Percentiles rank a stretch among this genome's conserved stretches.
phyloP scores from a whole-genome alignment of 371 early-diverging fungal genomes.

The Mortierella sp. region DNA sequence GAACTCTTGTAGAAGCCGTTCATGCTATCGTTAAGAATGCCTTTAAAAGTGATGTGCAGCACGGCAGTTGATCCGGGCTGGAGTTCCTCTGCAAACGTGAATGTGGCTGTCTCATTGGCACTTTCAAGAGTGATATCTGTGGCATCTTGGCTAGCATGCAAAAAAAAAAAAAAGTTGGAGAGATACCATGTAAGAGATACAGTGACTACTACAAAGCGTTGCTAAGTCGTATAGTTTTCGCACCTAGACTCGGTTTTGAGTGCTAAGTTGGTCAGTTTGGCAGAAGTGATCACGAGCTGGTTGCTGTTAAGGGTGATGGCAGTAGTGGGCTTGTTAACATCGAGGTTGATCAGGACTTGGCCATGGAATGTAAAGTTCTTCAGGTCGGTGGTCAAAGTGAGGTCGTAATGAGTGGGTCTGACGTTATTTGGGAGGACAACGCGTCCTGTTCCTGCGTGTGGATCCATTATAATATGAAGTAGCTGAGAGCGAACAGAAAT shows the following conservation, averaged over 20 bases:
- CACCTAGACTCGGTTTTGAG: conserved; percentile 73
- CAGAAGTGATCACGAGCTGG: conserved; percentile 66
- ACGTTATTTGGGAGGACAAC: conserved; percentile 80
- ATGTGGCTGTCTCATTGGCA: conserved; percentile 76
- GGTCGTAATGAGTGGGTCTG: conserved; percentile 79
- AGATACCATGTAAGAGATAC: neutral
- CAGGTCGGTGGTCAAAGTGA: conserved; percentile 76
- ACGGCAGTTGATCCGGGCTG: conserved; percentile 76
- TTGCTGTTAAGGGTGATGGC: conserved; percentile 74
- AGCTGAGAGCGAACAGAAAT: neutral
- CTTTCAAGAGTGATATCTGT: conserved; percentile 74
- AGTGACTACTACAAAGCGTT: neutral
- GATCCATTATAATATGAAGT: conserved; percentile 25
- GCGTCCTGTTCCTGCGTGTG: conserved; percentile 55
- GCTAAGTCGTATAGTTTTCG: neutral
- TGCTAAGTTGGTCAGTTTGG: conserved; percentile 60
- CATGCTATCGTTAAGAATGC: conserved; percentile 88
- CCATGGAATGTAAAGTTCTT: conserved; percentile 77
- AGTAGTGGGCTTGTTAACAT: conserved; percentile 72
- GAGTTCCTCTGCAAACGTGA: conserved; percentile 77
- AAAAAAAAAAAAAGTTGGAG: neutral
- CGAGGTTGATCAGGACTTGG: conserved; percentile 68
- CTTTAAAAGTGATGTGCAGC: conserved; percentile 77
- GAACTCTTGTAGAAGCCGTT: conserved; percentile 90
- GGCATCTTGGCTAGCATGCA: conserved; percentile 67